phyloP scores from a whole-genome alignment of 1,284 basidiomycete species.

The Nidula niveotomentosa region DNA sequence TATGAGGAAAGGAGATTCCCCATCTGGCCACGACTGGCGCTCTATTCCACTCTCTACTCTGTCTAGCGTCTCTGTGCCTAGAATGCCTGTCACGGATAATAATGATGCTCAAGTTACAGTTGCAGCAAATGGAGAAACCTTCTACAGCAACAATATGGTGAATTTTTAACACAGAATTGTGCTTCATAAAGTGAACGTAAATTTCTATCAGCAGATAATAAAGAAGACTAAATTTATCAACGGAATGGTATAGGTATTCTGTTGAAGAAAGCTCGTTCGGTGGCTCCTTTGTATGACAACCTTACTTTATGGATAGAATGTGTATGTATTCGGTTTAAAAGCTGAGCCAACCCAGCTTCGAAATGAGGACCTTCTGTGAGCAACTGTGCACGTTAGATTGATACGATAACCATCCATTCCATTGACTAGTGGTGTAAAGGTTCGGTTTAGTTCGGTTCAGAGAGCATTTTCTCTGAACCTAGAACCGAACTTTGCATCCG shows the following conservation, averaged over 20 bases:
- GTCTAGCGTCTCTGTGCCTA: background rate
- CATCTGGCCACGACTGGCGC: slow-evolving; percentile 5
- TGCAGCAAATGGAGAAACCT: background rate
- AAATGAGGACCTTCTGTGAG: too few relatives aligned
- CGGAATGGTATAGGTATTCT: background rate
- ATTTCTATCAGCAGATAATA: background rate
- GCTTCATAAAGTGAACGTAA: background rate
- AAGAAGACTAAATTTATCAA: background rate
- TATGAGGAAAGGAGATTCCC: slow-evolving; percentile 2
- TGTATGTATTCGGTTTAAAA: too few relatives aligned
- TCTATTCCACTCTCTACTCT: slow-evolving; percentile 5
- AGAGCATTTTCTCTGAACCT: too few relatives aligned
- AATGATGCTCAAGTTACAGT: background rate
- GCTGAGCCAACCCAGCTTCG: too few relatives aligned
- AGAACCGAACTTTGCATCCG: too few relatives aligned
- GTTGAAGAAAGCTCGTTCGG: too few relatives aligned
- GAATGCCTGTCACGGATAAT: background rate
- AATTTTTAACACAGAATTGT: background rate
- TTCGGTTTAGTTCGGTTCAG: too few relatives aligned
- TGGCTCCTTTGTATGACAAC: too few relatives aligned
- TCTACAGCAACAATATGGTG: background rate
- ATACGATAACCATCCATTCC: background rate
- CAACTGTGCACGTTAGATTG: too few relatives aligned
- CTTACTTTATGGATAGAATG: too few relatives aligned
- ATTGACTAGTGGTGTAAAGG: too few relatives aligned